Evolutionary conservation across 345 rosid species (phyloP), one percentile per base, ranked within the genome.

Genomic region (Durio zibethinus): DNA sequence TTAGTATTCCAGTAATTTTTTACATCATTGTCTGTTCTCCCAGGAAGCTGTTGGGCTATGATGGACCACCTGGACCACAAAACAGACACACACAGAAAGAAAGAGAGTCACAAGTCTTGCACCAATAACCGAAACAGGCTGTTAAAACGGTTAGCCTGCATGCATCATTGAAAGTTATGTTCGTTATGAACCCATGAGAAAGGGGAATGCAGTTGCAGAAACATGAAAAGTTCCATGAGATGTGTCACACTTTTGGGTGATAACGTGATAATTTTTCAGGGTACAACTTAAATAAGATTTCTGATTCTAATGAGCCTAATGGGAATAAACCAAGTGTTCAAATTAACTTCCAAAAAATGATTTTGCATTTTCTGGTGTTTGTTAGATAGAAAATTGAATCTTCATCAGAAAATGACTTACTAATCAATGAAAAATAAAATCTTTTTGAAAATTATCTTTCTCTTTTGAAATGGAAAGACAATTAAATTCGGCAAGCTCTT

Each of bases 1-100:
- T 86, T 93, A 4, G 97, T 86, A 85, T 96, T 96, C 98, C 99
- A 92, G 84, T 90, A 86, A 78, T 92, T 96, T 68, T 96, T 96
- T 76, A 96, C 97, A 79, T 96, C 98, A 60, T 93, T 93, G 80
- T 93, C 98, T 40, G 97, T 93, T 85, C 97, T 89, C 21, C 98
- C 99, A 2, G 97, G 97, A 16, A 96, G 87, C 21, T 89, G 98
- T 73, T 92, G 97, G 63, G 99, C 99, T 77, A 93, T 93, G 64
- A 96, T 86, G 31, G 94, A 83, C 98, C 98, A 93, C 87, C 99
- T 93, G 81, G n/a, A 65, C 43, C 65, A 48, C 53, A 36, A n/a
- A 56, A 29, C 73, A 33, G 45, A 70, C 20, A 53, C 15, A 59
- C 7, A 23, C 2, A 62, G 27, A 72, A 38, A 74, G 2, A 45